Evolutionary conservation across 2,329 filamentous ascomycete species (phyloP), one percentile per base, ranked within the genome.

Genomic region (Monilinia vaccinii-corymbosi): DNA sequence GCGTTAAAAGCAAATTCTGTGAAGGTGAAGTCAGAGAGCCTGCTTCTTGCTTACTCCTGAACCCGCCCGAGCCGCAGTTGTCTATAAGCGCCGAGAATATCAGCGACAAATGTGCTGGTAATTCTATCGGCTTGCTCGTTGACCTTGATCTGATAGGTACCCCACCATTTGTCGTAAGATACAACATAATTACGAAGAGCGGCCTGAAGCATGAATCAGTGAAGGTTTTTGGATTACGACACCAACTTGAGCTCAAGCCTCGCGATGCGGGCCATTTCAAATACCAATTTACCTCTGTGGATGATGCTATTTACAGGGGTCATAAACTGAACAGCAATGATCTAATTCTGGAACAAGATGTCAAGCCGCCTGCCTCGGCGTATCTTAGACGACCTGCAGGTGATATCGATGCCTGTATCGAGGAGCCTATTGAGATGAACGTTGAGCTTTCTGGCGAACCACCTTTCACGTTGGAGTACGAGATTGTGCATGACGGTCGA

Each of bases 101-200:
- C 47, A 88, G 90, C 56, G 94, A 99, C 73, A 96, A 95, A 71
- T 99, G 94, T 72, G 93, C 92, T 40, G 91, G 92, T 51, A 96
- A 91, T 70, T 91, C 94, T 0, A 89, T 99, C 63, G 94, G 94
- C 45, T 81, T 99, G 58, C 83, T 88, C 13, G 89, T 99, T 46
- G 88, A 94, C 69, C 77, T 99, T 53, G 91, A 97, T 71, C 79
- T 99, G 44, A 88, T 93, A 32, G 94, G 94, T 62, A 96, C 91
- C 0, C 93, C 95, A 49, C 93, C 93, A 1, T 99, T 99, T 75
- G 78, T 79, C n/a, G 79, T 99, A 49, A 78, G 79, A 25, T 99
- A 97, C 72, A 85, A 86, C 47, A 81, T 91, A 60, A 84, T 82
- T 68, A 83, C 81, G 56, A 82, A 83, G 7, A 79, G 61, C 75